Conservation (phyloP, 2,329 filamentous ascomycete species). For the Claviceps sp. region DNA sequence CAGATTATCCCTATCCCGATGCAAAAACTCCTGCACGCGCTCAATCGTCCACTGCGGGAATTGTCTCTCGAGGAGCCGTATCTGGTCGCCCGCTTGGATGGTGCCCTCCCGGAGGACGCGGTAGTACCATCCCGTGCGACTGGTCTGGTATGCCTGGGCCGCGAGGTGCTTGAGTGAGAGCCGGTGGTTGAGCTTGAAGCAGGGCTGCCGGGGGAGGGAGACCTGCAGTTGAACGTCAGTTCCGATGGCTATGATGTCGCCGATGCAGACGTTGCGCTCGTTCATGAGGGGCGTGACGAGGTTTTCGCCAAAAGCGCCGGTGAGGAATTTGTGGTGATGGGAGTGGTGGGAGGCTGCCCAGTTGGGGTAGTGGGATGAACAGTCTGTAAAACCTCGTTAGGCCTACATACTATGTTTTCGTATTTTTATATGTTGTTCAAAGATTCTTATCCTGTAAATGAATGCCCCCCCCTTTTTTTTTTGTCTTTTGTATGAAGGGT, state of each 20-base stretch:
- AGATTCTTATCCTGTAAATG: too few relatives aligned
- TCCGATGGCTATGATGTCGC: constrained; percentile 43
- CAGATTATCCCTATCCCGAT: constrained; percentile 36
- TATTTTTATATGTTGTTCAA: too few relatives aligned
- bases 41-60: constrained; percentile 50
- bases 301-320: constrained; percentile 53
- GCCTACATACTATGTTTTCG: too few relatives aligned
- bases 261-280: constrained; percentile 52
- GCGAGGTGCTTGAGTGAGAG: constrained; percentile 51
- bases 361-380: constrained; percentile 40
- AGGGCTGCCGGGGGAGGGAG: constrained; percentile 48
- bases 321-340: constrained; percentile 35
- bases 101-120: constrained; percentile 42
- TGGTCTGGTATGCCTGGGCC: constrained; percentile 38
- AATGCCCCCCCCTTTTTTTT: too few relatives aligned
- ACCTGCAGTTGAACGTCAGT: constrained; percentile 41
- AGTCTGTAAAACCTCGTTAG: constrained; percentile 26
- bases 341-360: constrained; percentile 42
- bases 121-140: constrained; percentile 54
- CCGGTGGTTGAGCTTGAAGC: constrained; percentile 53
- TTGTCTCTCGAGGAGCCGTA: constrained; percentile 39
- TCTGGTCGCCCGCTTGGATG: constrained; percentile 41
- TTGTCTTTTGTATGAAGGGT: too few relatives aligned
- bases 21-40: constrained; percentile 48
- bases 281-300: constrained; percentile 44